These are phyloP conservation scores for Paecilomyces sp. DNA, from an alignment of 2,329 filamentous ascomycete genomes.

Conservation along the genomic window DNA sequence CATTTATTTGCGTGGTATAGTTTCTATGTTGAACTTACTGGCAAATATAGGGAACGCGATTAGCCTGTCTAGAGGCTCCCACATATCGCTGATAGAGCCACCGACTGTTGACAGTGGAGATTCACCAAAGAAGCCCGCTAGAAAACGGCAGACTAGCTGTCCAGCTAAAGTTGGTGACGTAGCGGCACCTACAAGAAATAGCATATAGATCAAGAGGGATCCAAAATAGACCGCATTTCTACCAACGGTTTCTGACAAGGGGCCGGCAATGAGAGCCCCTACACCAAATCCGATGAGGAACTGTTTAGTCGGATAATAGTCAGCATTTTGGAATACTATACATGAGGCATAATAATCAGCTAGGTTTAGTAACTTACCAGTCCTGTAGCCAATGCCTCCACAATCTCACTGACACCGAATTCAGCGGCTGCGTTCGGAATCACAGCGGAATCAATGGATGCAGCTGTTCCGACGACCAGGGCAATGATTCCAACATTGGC, in stretches of 20 bases:
- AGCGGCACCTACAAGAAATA: neutral
- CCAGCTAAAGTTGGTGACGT: neutral
- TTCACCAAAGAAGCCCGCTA: slow-evolving; percentile 28
- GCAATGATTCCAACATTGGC: no score
- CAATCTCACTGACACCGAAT: slow-evolving; percentile 37
- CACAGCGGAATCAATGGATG: neutral
- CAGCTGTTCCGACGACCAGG: no score
- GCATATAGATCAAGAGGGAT: neutral
- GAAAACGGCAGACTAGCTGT: slow-evolving; percentile 1
- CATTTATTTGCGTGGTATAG: no score
- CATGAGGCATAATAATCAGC: no score
- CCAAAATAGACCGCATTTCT: neutral
- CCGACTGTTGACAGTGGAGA: slow-evolving; percentile 37
- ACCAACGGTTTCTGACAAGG: slow-evolving; percentile 1
- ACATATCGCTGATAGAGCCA: slow-evolving; percentile 31
- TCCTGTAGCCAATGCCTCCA: slow-evolving; percentile 40
- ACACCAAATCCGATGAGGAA: neutral
- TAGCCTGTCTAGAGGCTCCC: slow-evolving; percentile 26
- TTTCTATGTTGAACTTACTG: no score
- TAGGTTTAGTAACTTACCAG: neutral
- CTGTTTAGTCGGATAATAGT: no score
- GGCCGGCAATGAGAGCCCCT: slow-evolving; percentile 1
- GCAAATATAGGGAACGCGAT: slow-evolving; percentile 24
- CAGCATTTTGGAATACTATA: no score
- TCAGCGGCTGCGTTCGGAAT: neutral